These are phyloP conservation scores for Castanea mollissima DNA, from an alignment of 306 rosid genomes.

Conservation along the genomic window DNA sequence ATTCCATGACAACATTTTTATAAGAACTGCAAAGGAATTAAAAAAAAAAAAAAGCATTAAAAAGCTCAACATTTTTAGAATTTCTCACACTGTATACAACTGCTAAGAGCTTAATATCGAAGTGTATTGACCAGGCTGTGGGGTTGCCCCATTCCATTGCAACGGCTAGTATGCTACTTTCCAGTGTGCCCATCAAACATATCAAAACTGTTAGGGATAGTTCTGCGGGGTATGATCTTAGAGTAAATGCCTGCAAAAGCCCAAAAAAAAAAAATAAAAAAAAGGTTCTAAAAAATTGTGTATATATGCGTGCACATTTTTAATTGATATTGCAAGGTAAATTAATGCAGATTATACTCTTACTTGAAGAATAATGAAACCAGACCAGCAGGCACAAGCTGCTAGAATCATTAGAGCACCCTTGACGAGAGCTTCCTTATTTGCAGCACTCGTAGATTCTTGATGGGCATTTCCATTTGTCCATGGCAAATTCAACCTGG, in stretches of 20 bases:
- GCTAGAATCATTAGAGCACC: constrained; percentile 44
- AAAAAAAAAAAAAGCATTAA: too few species aligned
- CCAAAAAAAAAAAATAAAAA: not conserved
- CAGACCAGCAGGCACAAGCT: constrained; percentile 51
- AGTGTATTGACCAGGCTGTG: constrained; percentile 43
- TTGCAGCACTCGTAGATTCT: constrained; percentile 8
- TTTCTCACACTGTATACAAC: constrained; percentile 41
- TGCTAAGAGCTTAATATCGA: constrained; percentile 37
- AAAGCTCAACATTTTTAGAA: not conserved
- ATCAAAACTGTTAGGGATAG: constrained; percentile 52
- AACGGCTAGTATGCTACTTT: constrained; percentile 36
- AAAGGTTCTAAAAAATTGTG: too few species aligned
- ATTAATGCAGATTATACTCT: not conserved
- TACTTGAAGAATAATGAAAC: constrained; percentile 46
- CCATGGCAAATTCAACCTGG: constrained; percentile 40
- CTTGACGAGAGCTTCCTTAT: constrained; percentile 30
- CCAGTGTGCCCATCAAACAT: constrained; percentile 37
- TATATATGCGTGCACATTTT: too few species aligned
- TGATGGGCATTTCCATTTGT: constrained; percentile 15
- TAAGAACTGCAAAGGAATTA: too few species aligned
- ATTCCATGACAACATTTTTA: too few species aligned
- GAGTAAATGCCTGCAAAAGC: constrained; percentile 40
- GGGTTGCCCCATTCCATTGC: constrained; percentile 44
- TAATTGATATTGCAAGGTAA: too few species aligned
- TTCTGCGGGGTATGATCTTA: constrained; percentile 46